Evolutionary conservation across 2,329 filamentous ascomycete genomes (phyloP).

Genomic region (Stemphylium beticola): DNA sequence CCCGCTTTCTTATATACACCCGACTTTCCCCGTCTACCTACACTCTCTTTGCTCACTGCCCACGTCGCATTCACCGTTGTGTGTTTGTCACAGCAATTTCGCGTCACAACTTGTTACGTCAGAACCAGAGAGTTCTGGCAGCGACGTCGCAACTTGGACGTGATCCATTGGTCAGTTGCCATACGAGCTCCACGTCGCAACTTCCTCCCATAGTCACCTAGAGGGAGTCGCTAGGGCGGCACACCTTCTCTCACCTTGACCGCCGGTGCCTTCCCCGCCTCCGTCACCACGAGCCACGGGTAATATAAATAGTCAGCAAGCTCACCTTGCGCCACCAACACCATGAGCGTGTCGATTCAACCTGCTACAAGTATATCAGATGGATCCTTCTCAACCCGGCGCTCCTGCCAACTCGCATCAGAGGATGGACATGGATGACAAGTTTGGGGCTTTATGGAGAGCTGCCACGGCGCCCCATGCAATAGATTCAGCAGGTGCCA

Average conservation of each 20-base stretch:
- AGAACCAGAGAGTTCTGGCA: not conserved
- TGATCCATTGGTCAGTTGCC: not conserved
- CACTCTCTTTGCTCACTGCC: too few species aligned
- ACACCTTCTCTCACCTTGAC: slow-evolving; percentile 8
- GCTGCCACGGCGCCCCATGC: not conserved
- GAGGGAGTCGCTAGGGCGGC: not conserved
- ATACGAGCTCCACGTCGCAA: not conserved
- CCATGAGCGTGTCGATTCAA: slow-evolving; percentile 1
- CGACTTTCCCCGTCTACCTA: too few species aligned
- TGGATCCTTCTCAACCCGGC: slow-evolving; percentile 5
- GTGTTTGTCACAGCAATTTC: too few species aligned
- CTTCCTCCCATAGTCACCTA: not conserved
- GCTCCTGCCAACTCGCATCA: slow-evolving; percentile 1
- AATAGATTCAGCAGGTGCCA: not conserved
- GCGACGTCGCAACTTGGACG: not conserved
- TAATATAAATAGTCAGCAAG: slow-evolving; percentile 8
- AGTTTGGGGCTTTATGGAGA: not conserved
- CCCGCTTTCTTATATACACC: too few species aligned
- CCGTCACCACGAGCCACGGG: slow-evolving; percentile 8
- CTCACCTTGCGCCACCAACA: not conserved
- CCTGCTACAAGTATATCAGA: slow-evolving; percentile 2
- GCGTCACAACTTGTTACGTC: not conserved
- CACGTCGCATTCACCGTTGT: too few species aligned
- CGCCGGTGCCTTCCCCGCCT: slow-evolving; percentile 1
- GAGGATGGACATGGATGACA: slow-evolving; percentile 6